Percentiles rank a stretch among this genome's conserved stretches.
These are phyloP conservation scores for Niebla homalea DNA, from an alignment of 495 filamentous ascomycete species.

Conservation along the genomic window DNA sequence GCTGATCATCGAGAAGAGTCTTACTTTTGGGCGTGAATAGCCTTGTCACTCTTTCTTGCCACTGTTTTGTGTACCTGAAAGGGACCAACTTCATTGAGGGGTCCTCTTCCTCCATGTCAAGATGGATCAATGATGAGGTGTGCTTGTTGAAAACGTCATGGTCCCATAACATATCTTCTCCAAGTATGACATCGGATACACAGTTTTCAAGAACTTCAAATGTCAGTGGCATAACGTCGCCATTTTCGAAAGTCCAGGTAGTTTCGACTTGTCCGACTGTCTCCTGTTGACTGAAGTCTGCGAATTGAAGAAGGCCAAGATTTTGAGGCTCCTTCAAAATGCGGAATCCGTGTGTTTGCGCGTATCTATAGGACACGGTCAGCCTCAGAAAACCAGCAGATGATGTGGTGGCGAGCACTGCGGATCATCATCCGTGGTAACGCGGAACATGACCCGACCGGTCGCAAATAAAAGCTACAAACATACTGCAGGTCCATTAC, in stretches of 20 bases:
- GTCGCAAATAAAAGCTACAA: neutral
- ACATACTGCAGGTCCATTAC: slow-evolving; percentile 7
- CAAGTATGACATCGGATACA: slow-evolving; percentile 9
- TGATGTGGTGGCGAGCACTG: neutral
- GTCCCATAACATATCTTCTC: slow-evolving; percentile 3
- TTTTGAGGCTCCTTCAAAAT: neutral
- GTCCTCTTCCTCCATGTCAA: neutral
- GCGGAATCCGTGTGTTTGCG: neutral
- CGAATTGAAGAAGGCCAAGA: slow-evolving; percentile 4
- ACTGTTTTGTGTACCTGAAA: neutral
- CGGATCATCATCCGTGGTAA: neutral
- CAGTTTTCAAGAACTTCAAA: slow-evolving; percentile 12
- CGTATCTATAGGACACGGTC: neutral
- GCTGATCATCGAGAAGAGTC: neutral
- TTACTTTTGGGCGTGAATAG: neutral
- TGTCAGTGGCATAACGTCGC: neutral
- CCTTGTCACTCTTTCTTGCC: neutral
- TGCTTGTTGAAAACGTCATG: neutral
- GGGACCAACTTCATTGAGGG: neutral
- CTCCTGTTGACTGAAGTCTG: slow-evolving; percentile 3
- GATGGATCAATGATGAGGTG: neutral
- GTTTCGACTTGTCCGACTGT: slow-evolving; percentile 8
- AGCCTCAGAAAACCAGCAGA: neutral
- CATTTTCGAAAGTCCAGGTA: slow-evolving; percentile 5
- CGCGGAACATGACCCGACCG: no score